A percentile compares a stretch with the other conserved stretches of the same genome.
phyloP scores from a whole-genome alignment of 148 eudicot species.

The Cornus florida region DNA sequence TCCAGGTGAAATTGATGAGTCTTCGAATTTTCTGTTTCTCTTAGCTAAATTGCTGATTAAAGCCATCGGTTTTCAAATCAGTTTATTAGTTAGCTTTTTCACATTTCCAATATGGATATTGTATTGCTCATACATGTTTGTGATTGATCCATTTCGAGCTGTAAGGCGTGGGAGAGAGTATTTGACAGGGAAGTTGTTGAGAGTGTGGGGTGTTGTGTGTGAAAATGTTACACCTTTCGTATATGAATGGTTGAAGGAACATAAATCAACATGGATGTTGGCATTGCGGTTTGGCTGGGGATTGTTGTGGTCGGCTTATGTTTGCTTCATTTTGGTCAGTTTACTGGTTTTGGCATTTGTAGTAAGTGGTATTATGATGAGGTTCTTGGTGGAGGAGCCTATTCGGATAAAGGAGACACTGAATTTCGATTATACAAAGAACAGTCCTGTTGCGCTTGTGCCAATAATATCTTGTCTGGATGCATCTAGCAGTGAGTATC shows the following conservation, averaged over 20 bases:
- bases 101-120: slow-evolving; percentile 54
- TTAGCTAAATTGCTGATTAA: slow-evolving; percentile 54
- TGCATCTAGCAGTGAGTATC: slow-evolving; percentile 15
- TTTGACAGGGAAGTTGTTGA: slow-evolving; percentile 25
- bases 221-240: slow-evolving; percentile 24
- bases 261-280: slow-evolving; percentile 34
- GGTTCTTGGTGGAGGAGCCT: slow-evolving; percentile 66
- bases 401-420: slow-evolving; percentile 49
- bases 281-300: slow-evolving; percentile 63
- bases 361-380: slow-evolving; percentile 58
- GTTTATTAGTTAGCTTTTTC: slow-evolving; percentile 42
- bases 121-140: slow-evolving; percentile 39
- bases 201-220: slow-evolving; percentile 21
- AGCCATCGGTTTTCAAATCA: slow-evolving; percentile 59
- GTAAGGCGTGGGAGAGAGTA: slow-evolving; percentile 32
- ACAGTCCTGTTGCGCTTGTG: slow-evolving; percentile 66
- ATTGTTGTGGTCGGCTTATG: slow-evolving; percentile 64
- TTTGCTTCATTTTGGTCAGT: slow-evolving; percentile 45
- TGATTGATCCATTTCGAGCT: slow-evolving; percentile 37
- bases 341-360: slow-evolving; percentile 61
- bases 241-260: slow-evolving; percentile 46
- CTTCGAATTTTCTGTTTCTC: slow-evolving; percentile 23
- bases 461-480: slow-evolving; percentile 37
- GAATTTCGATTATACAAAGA: slow-evolving; percentile 76
- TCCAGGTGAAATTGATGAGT: slow-evolving; percentile 23